Conservation (phyloP, 2,329 filamentous ascomycete genomes). For the Lizonia empirigonia region DNA sequence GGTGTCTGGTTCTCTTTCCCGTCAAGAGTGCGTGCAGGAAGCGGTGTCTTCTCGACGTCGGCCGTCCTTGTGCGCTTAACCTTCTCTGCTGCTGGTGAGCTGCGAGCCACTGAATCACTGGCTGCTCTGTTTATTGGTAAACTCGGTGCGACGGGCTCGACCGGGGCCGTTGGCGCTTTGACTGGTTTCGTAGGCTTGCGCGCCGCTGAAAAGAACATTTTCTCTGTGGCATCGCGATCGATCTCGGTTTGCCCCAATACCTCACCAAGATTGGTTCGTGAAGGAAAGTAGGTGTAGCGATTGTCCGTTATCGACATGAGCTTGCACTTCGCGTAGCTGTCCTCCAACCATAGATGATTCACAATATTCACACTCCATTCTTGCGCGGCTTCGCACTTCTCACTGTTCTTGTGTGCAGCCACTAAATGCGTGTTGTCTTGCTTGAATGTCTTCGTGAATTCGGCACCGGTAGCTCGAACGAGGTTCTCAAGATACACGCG, state of each 20-base stretch:
- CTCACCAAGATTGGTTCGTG: constrained; percentile 88
- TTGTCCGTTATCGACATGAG: constrained; percentile 72
- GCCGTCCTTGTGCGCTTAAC: constrained; percentile 33
- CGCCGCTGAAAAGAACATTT: constrained; percentile 61
- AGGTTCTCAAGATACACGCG: constrained; percentile 93
- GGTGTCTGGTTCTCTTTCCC: constrained; percentile 88
- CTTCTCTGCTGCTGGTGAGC: constrained; percentile 34
- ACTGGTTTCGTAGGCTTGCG: constrained; percentile 31
- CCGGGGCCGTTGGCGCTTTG: constrained; percentile 26
- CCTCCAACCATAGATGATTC: constrained; percentile 97
- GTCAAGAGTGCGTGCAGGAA: constrained; percentile 41
- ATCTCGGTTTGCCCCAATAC: constrained; percentile 88
- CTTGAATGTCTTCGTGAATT: constrained; percentile 94
- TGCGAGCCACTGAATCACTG: constrained; percentile 30
- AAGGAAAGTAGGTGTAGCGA: constrained; percentile 85
- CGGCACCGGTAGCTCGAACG: constrained; percentile 79
- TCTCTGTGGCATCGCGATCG: constrained; percentile 73
- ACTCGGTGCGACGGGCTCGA: constrained; percentile 28
- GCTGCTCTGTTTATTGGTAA: constrained; percentile 17
- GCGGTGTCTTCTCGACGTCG: constrained; percentile 57
- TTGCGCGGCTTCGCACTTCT: constrained; percentile 88
- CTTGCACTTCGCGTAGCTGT: constrained; percentile 90
- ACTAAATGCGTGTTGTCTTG: constrained; percentile 95
- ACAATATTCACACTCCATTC: constrained; percentile 92
- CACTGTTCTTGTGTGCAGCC: constrained; percentile 84